Conservation (phyloP, 1,139 yeast species). For the Suhomyces panamericanus region DNA sequence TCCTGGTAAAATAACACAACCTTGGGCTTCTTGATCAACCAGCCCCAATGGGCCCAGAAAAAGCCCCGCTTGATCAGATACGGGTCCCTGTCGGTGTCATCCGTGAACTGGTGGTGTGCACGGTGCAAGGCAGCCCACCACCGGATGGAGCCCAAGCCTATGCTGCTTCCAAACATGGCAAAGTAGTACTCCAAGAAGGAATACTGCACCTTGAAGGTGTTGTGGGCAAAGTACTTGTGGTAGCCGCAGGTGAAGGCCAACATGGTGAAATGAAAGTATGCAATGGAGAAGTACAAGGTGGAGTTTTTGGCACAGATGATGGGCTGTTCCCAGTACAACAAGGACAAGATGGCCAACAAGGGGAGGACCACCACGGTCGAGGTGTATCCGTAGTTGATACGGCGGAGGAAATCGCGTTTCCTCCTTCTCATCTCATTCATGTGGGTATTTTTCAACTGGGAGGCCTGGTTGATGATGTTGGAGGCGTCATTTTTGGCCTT, state of each 20-base stretch:
- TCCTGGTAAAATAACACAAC: conserved; percentile 34
- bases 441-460: conserved; percentile 23
- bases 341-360: conserved; percentile 19
- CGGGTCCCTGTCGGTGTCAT: conserved; percentile 68
- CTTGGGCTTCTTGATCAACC: conserved; percentile 58
- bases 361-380: conserved; percentile 25
- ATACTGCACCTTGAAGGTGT: conserved; percentile 46
- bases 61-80: conserved; percentile 61
- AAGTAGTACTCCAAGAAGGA: conserved; percentile 41
- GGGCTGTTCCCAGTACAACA: conserved; percentile 14
- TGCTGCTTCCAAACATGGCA: conserved; percentile 56
- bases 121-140: conserved; percentile 68
- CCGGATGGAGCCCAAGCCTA: conserved; percentile 61
- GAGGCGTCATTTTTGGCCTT: conserved; percentile 16
- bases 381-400: conserved; percentile 25
- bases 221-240: conserved; percentile 67
- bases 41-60: conserved; percentile 62
- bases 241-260: conserved; percentile 55
- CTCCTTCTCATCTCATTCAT: conserved; percentile 23
- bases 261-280: conserved; percentile 42
- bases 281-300: conserved; percentile 33
- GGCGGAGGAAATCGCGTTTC: conserved; percentile 24
- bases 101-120: conserved; percentile 67
- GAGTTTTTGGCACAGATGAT: conserved; percentile 25
- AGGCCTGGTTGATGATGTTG: conserved; percentile 24